These are phyloP conservation scores for Crucibulum laeve DNA, from an alignment of 768 basidiomycete species.

Conservation along the genomic window DNA sequence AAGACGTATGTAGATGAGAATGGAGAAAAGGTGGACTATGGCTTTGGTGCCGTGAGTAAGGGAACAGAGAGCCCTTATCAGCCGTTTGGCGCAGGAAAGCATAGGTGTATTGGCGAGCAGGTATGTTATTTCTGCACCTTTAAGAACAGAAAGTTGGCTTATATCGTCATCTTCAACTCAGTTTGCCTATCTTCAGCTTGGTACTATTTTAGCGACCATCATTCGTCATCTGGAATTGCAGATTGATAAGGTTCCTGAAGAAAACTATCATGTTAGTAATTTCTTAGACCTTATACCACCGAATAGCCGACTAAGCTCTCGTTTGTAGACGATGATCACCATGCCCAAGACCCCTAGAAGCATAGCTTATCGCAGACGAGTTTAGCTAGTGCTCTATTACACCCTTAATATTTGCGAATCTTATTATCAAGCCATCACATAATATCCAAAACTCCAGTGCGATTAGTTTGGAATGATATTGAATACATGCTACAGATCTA, in stretches of 20 bases:
- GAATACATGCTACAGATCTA: background rate
- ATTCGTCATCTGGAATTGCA: constrained; percentile 74
- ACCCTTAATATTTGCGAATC: too few species aligned
- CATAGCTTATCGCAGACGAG: constrained; percentile 64
- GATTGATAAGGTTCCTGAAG: constrained; percentile 69
- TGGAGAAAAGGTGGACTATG: constrained; percentile 93
- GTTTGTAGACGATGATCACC: constrained; percentile 84
- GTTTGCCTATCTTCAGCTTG: constrained; percentile 95
- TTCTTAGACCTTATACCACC: constrained; percentile 7
- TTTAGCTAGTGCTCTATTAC: too few species aligned
- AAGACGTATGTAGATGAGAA: constrained; percentile 68
- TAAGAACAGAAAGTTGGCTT: constrained; percentile 1
- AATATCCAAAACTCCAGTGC: background rate
- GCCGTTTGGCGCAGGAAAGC: constrained; percentile 95
- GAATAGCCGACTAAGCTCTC: constrained; percentile 1
- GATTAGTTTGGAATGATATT: background rate
- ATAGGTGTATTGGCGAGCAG: constrained; percentile 93
- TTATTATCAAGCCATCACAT: too few species aligned
- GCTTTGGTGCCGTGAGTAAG: constrained; percentile 93
- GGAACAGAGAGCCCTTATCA: constrained; percentile 96
- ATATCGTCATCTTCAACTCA: background rate
- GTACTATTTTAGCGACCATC: constrained; percentile 75
- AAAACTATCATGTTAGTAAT: constrained; percentile 82
- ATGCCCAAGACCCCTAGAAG: constrained; percentile 72
- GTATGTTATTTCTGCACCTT: constrained; percentile 26